Evolutionary conservation across 768 basidiomycete species (phyloP).

Genomic region (Lactarius hengduanensis): DNA sequence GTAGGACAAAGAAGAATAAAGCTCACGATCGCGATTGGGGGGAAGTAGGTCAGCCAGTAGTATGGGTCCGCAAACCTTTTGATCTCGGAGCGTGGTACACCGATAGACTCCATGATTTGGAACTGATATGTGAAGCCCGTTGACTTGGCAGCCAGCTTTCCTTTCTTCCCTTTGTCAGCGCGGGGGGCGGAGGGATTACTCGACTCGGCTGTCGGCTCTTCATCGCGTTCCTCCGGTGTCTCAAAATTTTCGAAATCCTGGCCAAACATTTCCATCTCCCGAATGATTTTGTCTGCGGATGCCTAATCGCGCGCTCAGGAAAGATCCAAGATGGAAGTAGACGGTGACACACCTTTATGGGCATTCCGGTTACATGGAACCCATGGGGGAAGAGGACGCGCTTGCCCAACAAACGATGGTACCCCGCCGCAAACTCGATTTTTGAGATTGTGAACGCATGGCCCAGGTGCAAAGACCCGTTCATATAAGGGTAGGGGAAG

Average conservation of each 20-base stretch:
- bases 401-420: slow-evolving; percentile 93
- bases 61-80: slow-evolving; percentile 96
- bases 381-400: slow-evolving; percentile 95
- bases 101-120: slow-evolving; percentile 96
- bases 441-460: slow-evolving; percentile 99
- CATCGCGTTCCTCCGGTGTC: slow-evolving; percentile 45
- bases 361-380: slow-evolving; percentile 98
- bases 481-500: slow-evolving; percentile 98
- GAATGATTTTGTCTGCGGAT: slow-evolving; percentile 94
- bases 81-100: slow-evolving; percentile 84
- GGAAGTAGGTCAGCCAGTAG: slow-evolving; percentile 92
- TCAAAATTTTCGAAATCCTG: slow-evolving; percentile 76
- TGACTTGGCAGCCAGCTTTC: slow-evolving; percentile 89
- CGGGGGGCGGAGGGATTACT: slow-evolving; percentile 44
- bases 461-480: slow-evolving; percentile 93
- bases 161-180: slow-evolving; percentile 87
- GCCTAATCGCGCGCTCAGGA: slow-evolving; percentile 51
- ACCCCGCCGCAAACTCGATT: slow-evolving; percentile 95
- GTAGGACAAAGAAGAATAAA: not conserved
- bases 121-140: slow-evolving; percentile 96
- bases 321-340: not conserved
- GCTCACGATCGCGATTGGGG: slow-evolving; percentile 83
- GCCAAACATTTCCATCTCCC: slow-evolving; percentile 97
- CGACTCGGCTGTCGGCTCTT: slow-evolving; percentile 42
- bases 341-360: slow-evolving; percentile 81